Base-by-base conservation (phyloP, 2,329 filamentous ascomycete genomes). In the Phyllosticta citriasiana region DNA sequence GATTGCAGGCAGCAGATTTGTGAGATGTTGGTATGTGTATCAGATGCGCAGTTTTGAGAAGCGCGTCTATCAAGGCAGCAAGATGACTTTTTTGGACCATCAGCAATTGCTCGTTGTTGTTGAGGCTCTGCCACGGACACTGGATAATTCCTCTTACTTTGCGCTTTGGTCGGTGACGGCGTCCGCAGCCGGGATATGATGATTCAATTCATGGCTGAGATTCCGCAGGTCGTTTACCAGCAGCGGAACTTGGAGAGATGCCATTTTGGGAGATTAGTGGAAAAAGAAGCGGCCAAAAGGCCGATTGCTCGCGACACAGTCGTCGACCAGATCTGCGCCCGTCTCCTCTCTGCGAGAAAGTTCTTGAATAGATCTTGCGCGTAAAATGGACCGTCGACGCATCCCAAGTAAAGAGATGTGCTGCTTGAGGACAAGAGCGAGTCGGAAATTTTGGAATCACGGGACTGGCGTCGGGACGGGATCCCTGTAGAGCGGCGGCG, bases 1-100 rank as follows among this genome's bases (percentile, higher is more conserved):
- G 69, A 65, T 80, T 80, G 65, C 75, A 78, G 50, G 78, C 77
- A 53, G 76, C 76, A 4, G 78, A 77, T 57, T 76, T 71, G 65
- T 79, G 77, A 16, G 72, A 68, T 40, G 70, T 67, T 12, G 66
- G 65, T 10, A 74, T 61, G 16, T 74, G 68, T 19, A 67, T 61
- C 4, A 69, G 55, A 55, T 71, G 68, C 16, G 72, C 70, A 8
- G 72, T 74, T n/a, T 70, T 68, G 30, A 74, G 55, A 1, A 74
- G 60, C 10, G 70, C 68, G 27, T 63, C 64, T 40, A 73, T 53
- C 19, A 73, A 54, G 19, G 60, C 62, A 52, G 70, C 66, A 7
- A 74, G 65, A 33, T 68, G 62, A 62, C 72, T 74, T 52, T 62
- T n/a, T 30, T n/a, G 26, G 3, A 19, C 9, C 12, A 62, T 72